Base-by-base conservation (phyloP, 1,139 yeast species). In the Taphrina deformans region DNA sequence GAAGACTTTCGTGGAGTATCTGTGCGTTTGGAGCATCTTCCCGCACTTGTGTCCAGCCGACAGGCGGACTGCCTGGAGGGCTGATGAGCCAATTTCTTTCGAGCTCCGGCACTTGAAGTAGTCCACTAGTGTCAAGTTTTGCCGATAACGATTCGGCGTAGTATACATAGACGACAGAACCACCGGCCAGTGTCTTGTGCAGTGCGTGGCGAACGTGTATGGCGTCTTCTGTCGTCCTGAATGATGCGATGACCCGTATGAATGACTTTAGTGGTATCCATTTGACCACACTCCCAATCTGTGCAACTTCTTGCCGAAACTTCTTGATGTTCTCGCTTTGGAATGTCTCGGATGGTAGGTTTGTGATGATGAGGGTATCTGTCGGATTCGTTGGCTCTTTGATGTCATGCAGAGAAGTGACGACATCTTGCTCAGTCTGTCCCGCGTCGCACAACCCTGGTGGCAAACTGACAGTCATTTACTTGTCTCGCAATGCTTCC, bases 51-150 rank as follows among this genome's bases (percentile, higher is more conserved):
- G 70, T 73, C 82, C 82, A 79, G 29, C 76, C 81, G 4, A 72
- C 75, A 0, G 81, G 81, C 0, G 82, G 82, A 41, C 79, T 75
- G 4, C 80, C 78, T 7, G 82, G 82, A 1, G 82, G 82, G 16
- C 79, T 75, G 50, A 79, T 77, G 64, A 79, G 73, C 72, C 78
- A 74, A 59, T 78, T 72, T 55, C 72, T 71, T 23, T 80, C 81
- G 21, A 74, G 71, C 62, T 75, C 79, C 1, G 82, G 82, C 33
- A 78, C 74, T 62, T 73, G 71, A 41, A 79, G 50, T 7, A 21
- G 48, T 6, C 48, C 48, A 18, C 21, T 18, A 6, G 14, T 44
- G 16, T 26, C 23, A 6, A 21, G 10, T 16, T 12, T 18, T 70
- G 62, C 73, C n/a, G 62, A 48, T 18, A 65, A 65, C 26, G 55